These are phyloP conservation scores for Quercus tomentella DNA, from an alignment of 331 rosid species.

Conservation along the genomic window DNA sequence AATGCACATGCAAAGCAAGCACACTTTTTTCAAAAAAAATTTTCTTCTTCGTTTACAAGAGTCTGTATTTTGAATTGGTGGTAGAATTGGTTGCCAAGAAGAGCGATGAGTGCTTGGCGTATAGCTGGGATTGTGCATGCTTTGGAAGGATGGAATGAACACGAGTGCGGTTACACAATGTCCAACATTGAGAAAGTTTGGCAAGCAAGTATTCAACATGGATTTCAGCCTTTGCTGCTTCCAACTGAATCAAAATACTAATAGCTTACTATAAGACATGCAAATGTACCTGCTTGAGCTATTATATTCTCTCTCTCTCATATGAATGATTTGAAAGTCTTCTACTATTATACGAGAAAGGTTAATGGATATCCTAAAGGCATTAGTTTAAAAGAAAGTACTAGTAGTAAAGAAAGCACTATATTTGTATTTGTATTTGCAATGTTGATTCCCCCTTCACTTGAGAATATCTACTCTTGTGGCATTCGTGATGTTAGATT, in stretches of 20 bases:
- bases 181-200: constrained; percentile 44
- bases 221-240: constrained; percentile 40
- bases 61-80: neutral
- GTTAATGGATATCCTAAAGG: too few relatives aligned
- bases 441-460: constrained; percentile 43
- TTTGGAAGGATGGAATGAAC: constrained; percentile 48
- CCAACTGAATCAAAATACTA: neutral
- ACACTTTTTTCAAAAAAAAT: neutral
- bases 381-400: too few relatives aligned
- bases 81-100: constrained; percentile 59
- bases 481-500: constrained; percentile 36
- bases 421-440: too few relatives aligned
- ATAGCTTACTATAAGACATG: neutral
- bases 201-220: constrained; percentile 48
- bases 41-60: neutral
- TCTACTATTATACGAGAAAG: too few relatives aligned
- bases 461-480: constrained; percentile 66
- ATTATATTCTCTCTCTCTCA: too few relatives aligned
- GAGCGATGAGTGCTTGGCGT: constrained; percentile 68
- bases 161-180: constrained; percentile 54
- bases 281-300: too few relatives aligned
- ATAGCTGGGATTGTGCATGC: constrained; percentile 56
- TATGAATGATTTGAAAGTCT: too few relatives aligned
- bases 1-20: neutral
- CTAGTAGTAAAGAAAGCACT: too few relatives aligned